phyloP scores from a whole-genome alignment of 2,329 filamentous ascomycete genomes.

The Paraphaeosphaeria minitans region DNA sequence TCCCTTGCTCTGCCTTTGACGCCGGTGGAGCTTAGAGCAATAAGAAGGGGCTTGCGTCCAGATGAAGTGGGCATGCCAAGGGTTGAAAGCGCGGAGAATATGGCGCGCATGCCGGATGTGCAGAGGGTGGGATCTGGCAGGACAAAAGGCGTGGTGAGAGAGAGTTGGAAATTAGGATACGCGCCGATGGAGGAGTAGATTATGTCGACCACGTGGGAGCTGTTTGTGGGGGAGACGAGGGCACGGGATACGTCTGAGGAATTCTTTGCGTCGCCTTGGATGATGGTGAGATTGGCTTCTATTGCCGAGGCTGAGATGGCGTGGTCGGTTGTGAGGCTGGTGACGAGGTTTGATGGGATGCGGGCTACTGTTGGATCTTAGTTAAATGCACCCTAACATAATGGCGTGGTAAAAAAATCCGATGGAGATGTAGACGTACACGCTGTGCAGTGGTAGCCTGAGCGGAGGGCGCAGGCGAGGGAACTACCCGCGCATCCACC shows the following conservation, averaged over 20 bases:
- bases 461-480: conserved; percentile 52
- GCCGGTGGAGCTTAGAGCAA: conserved; percentile 48
- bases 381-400: not conserved
- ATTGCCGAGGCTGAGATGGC: conserved; percentile 45
- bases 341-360: conserved; percentile 55
- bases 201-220: conserved; percentile 45
- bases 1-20: conserved; percentile 40
- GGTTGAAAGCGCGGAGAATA: conserved; percentile 39
- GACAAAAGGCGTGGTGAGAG: conserved; percentile 32
- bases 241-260: conserved; percentile 47
- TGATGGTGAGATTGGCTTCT: conserved; percentile 52
- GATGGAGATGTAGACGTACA: conserved; percentile 21
- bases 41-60: conserved; percentile 25
- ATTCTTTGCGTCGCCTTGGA: conserved; percentile 55
- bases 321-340: conserved; percentile 48
- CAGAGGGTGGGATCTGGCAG: conserved; percentile 45
- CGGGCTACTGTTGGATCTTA: conserved; percentile 48
- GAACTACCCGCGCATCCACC: conserved; percentile 54
- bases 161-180: conserved; percentile 31
- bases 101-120: conserved; percentile 32
- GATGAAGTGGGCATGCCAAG: conserved; percentile 9
- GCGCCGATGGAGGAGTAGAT: conserved; percentile 57
- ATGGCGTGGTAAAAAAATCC: not conserved
- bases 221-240: conserved; percentile 31
- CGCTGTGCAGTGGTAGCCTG: conserved; percentile 53